These are phyloP conservation scores for Secale cereale DNA, from an alignment of 176 grass and related monocot genomes.

Conservation along the genomic window DNA sequence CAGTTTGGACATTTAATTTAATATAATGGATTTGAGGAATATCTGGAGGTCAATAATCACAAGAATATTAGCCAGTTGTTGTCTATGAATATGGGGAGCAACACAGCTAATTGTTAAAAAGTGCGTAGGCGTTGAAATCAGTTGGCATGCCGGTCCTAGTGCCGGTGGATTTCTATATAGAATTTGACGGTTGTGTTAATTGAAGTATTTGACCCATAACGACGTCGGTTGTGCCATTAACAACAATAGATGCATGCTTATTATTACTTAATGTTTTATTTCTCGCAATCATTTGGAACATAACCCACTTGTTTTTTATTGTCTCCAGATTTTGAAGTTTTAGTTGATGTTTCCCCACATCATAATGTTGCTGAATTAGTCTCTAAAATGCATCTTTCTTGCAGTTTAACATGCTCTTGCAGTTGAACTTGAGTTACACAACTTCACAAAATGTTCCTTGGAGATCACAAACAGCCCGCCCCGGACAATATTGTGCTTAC, in stretches of 20 bases:
- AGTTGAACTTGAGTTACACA: too few species aligned
- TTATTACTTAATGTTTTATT: neutral
- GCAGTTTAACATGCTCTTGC: too few species aligned
- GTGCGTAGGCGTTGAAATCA: constrained; percentile 10
- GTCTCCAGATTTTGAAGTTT: too few species aligned
- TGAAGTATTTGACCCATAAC: neutral
- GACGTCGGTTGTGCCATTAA: neutral
- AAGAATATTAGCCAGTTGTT: neutral
- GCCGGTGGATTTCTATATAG: neutral
- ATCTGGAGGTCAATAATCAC: constrained; percentile 8
- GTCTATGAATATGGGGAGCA: constrained; percentile 13
- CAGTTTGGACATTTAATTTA: neutral
- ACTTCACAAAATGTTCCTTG: too few species aligned
- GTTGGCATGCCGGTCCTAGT: too few species aligned
- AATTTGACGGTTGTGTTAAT: neutral
- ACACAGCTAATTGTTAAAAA: neutral
- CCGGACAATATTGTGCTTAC: too few species aligned
- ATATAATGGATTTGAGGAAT: neutral
- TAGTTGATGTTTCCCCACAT: too few species aligned
- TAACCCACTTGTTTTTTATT: neutral
- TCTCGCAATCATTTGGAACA: neutral
- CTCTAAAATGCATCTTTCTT: too few species aligned
- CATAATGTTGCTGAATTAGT: too few species aligned
- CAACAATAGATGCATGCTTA: too few species aligned
- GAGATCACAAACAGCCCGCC: too few species aligned